Conservation (phyloP, 202 grass and related monocot species). For the Carex arenaria region DNA sequence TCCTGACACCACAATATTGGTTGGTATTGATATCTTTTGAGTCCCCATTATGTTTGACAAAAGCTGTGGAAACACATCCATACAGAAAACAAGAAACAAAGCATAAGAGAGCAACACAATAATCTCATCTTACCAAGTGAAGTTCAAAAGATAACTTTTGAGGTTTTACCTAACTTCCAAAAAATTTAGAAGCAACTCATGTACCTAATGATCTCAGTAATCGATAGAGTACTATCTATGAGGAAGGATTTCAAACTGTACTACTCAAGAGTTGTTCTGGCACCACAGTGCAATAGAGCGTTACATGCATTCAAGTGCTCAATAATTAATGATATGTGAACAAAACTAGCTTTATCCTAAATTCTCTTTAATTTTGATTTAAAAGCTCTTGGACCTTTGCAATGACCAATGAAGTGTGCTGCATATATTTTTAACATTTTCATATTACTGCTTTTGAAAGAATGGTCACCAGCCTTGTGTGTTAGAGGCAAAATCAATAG, state of each 20-base stretch:
- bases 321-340: background rate
- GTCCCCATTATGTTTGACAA: constrained; percentile 77
- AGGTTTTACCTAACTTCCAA: background rate
- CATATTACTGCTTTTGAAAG: background rate
- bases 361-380: background rate
- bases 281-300: background rate
- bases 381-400: background rate
- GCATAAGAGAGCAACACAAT: background rate
- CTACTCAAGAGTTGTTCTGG: background rate
- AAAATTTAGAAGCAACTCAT: background rate
- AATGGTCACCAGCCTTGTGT: background rate
- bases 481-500: background rate
- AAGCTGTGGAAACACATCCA: constrained; percentile 41
- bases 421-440: background rate
- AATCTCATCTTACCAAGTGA: background rate
- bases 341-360: background rate
- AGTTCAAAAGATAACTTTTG: background rate
- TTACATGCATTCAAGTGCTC: background rate
- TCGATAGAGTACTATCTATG: background rate
- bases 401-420: background rate
- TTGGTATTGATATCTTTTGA: constrained; percentile 95
- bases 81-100: constrained; percentile 1
- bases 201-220: background rate
- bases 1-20: constrained; percentile 86
- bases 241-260: background rate